These are phyloP conservation scores for Brassica cretica DNA, from an alignment of 345 rosid genomes.

Conservation along the genomic window DNA sequence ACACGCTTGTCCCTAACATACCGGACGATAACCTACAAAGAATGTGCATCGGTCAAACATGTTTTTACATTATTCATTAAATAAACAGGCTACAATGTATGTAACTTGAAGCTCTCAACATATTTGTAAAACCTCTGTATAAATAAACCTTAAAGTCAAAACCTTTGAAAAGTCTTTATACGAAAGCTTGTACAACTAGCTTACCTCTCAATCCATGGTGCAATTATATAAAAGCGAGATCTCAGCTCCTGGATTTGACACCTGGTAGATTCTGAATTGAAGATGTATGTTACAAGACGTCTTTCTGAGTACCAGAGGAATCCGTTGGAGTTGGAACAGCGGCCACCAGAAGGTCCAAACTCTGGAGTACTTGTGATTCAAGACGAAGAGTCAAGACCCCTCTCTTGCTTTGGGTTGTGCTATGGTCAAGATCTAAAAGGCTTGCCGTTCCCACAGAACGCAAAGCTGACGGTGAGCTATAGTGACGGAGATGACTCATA, in stretches of 20 bases:
- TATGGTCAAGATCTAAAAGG: slow-evolving; percentile 2
- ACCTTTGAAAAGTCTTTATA: slow-evolving; percentile 1
- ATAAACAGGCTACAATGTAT: not conserved
- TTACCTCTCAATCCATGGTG: not conserved
- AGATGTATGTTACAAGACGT: slow-evolving; percentile 37
- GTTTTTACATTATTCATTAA: not conserved
- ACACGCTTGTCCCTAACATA: not conserved
- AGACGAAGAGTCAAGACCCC: slow-evolving; percentile 54
- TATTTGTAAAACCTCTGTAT: not conserved
- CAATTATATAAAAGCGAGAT: not conserved
- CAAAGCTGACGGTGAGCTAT: not conserved
- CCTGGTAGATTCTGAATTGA: not conserved
- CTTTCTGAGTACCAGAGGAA: slow-evolving; percentile 46
- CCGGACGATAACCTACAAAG: not conserved
- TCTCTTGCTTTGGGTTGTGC: slow-evolving; percentile 51
- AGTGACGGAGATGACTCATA: not conserved
- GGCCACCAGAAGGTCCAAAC: slow-evolving; percentile 51
- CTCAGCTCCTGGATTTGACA: not conserved
- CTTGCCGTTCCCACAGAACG: slow-evolving; percentile 32
- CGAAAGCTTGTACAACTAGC: not conserved
- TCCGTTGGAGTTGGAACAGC: slow-evolving; percentile 28
- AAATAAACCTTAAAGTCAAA: not conserved
- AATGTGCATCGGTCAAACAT: not conserved
- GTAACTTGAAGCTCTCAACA: not conserved
- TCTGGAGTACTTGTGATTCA: slow-evolving; percentile 53